phyloP scores from a whole-genome alignment of 768 basidiomycete species.

The Panellus pusillus region DNA sequence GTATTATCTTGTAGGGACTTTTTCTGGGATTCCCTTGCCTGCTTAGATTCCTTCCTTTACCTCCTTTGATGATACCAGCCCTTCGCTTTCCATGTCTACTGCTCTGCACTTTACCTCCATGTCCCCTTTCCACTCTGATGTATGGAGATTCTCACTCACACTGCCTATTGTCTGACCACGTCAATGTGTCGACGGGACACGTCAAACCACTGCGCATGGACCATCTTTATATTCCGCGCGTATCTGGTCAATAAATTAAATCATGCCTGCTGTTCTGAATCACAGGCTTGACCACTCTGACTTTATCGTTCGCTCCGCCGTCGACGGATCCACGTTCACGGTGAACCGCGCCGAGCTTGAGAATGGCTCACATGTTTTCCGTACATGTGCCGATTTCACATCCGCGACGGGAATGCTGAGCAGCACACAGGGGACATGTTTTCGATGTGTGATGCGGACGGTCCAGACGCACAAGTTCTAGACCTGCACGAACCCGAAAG shows the following conservation, averaged over 20 bases:
- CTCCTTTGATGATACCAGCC: conserved; percentile 83
- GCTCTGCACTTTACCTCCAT: conserved; percentile 31
- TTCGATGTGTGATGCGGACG: conserved; percentile 46
- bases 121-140: conserved; percentile 23
- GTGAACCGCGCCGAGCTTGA: conserved; percentile 51
- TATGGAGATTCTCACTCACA: conserved; percentile 4
- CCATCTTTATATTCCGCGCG: conserved; percentile 3
- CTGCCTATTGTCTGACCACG: conserved; percentile 7
- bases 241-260: not conserved
- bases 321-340: conserved; percentile 48
- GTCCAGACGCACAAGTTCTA: conserved; percentile 30
- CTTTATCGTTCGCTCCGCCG: conserved; percentile 54
- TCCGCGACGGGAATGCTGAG: not conserved
- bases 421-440: conserved; percentile 64
- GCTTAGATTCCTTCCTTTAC: conserved; percentile 74
- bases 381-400: conserved; percentile 37
- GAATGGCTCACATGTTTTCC: conserved; percentile 58
- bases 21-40: conserved; percentile 55
- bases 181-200: conserved; percentile 17
- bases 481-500: conserved; percentile 56
- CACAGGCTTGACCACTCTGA: conserved; percentile 47
- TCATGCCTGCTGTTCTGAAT: conserved; percentile 1
- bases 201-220: conserved; percentile 12
- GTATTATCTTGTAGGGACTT: conserved; percentile 80
- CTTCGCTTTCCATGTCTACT: conserved; percentile 36